Evolutionary conservation across 208 protist species (phyloP).

Genomic region (Strigomonas galati): DNA sequence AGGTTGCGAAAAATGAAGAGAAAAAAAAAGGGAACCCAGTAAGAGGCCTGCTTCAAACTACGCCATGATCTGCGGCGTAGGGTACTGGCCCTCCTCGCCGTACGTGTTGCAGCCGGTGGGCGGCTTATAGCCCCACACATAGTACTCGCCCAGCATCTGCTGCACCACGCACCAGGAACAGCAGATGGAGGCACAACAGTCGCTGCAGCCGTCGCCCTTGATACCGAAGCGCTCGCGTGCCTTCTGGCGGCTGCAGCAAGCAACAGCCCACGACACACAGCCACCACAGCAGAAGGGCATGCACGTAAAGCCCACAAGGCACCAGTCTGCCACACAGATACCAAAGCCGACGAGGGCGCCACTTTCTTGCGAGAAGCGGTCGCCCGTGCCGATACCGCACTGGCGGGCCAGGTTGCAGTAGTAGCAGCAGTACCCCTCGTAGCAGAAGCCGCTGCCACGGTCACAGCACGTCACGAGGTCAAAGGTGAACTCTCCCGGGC

Average conservation of each 20-base stretch:
- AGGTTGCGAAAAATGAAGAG: neutral
- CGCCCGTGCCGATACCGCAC: neutral
- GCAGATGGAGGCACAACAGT: neutral
- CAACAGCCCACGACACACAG: neutral
- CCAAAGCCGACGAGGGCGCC: neutral
- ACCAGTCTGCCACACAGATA: neutral
- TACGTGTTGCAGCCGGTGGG: too few relatives aligned
- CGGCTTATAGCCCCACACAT: neutral
- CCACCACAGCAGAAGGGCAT: neutral
- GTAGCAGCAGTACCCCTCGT: neutral
- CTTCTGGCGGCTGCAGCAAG: neutral
- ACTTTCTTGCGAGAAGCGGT: neutral
- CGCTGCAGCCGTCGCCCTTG: neutral
- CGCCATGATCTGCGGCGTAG: neutral
- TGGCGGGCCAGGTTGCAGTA: constrained; percentile 5
- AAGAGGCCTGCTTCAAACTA: neutral
- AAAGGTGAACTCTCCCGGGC: neutral
- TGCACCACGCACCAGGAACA: neutral
- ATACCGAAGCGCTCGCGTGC: neutral
- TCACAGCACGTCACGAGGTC: neutral
- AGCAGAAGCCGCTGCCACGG: neutral
- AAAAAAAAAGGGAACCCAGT: constrained; percentile 11
- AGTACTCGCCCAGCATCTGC: neutral
- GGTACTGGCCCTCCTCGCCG: neutral
- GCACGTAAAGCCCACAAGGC: neutral